phyloP scores from a whole-genome alignment of 1,284 basidiomycete species.

The Ustilago trichophora region DNA sequence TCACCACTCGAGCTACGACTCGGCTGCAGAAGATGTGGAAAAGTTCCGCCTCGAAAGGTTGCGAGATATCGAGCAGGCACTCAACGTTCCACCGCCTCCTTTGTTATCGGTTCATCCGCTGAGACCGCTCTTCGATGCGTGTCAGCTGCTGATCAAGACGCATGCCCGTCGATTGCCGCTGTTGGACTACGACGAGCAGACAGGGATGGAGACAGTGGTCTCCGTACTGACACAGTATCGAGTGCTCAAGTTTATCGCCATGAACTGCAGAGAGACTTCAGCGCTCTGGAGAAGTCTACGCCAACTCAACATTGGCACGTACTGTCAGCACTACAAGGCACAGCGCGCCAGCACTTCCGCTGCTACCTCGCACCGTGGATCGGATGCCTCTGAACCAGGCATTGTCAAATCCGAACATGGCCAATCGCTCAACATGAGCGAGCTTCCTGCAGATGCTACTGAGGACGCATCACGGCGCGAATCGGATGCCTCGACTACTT shows the following conservation, averaged over 20 bases:
- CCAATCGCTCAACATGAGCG: slow-evolving; percentile 17
- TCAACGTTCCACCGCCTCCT: slow-evolving; percentile 91
- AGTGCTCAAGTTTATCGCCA: slow-evolving; percentile 96
- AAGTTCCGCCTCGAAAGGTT: slow-evolving; percentile 81
- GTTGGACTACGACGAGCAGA: slow-evolving; percentile 91
- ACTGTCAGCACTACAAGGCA: slow-evolving; percentile 70
- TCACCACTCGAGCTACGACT: slow-evolving; percentile 74
- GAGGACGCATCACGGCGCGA: neutral
- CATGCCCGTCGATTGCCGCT: slow-evolving; percentile 93
- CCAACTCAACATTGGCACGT: slow-evolving; percentile 91
- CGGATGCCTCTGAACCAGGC: slow-evolving; percentile 38
- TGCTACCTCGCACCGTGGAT: slow-evolving; percentile 16
- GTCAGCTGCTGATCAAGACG: slow-evolving; percentile 88
- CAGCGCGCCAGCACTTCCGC: neutral
- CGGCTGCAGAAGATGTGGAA: slow-evolving; percentile 89
- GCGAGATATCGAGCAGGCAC: slow-evolving; percentile 85
- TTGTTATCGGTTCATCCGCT: slow-evolving; percentile 85
- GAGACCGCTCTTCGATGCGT: slow-evolving; percentile 87
- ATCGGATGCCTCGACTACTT: slow-evolving; percentile 3
- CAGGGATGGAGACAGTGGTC: slow-evolving; percentile 92
- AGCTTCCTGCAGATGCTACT: neutral
- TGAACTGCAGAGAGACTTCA: slow-evolving; percentile 73
- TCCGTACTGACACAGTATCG: slow-evolving; percentile 97
- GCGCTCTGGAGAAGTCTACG: slow-evolving; percentile 77
- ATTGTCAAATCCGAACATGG: slow-evolving; percentile 16